These are phyloP conservation scores for Voacanga thouarsii DNA, from an alignment of 257 asterid species.

Conservation along the genomic window DNA sequence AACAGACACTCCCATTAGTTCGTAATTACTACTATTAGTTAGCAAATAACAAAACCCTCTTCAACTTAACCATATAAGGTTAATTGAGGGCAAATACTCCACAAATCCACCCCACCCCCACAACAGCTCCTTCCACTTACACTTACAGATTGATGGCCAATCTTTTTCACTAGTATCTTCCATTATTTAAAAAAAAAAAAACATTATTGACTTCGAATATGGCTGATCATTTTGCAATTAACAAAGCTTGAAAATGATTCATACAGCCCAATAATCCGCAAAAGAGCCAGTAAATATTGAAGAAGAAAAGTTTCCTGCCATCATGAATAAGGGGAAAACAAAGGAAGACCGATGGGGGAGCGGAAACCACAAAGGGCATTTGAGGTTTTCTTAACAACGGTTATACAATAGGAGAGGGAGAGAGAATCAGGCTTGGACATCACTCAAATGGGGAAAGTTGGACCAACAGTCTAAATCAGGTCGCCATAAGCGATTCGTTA, in stretches of 20 bases:
- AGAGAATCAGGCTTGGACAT: conserved; percentile 37
- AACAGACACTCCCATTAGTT: background rate
- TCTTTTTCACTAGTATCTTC: background rate
- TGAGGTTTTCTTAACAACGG: background rate
- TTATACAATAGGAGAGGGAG: background rate
- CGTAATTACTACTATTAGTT: conserved; percentile 14
- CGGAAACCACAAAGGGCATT: background rate
- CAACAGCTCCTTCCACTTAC: background rate
- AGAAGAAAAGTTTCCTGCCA: background rate
- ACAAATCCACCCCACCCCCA: too few relatives aligned
- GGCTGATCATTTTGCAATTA: background rate
- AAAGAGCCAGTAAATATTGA: background rate
- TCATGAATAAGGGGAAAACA: background rate
- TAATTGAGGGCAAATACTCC: conserved; percentile 16
- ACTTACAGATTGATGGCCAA: background rate
- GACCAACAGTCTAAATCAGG: conserved; percentile 24
- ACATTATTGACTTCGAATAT: too few relatives aligned
- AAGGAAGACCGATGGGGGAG: background rate
- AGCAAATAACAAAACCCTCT: background rate
- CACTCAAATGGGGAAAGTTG: conserved; percentile 38
- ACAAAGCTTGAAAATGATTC: background rate
- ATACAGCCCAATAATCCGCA: too few relatives aligned
- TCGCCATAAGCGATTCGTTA: conserved; percentile 33
- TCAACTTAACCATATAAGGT: conserved; percentile 24
- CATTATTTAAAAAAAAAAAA: too few relatives aligned